Base-by-base conservation (phyloP, 1,139 yeast genomes). In the Yamadazyma songkhlaensis region DNA sequence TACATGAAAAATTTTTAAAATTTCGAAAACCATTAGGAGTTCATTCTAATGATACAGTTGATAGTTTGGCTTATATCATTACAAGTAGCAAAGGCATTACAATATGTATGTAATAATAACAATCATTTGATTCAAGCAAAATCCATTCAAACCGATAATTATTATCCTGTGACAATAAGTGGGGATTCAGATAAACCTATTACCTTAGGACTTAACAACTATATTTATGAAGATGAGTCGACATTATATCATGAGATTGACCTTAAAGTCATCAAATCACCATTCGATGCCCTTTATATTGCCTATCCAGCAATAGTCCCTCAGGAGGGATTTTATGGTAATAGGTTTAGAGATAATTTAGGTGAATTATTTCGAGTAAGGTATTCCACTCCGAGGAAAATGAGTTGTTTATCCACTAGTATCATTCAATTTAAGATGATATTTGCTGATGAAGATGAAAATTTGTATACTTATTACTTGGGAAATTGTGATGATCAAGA, bases 401-500 rank as follows among this genome's bases (percentile, higher is more conserved):
- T 34, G 2, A 44, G 48, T 23, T 47, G 50, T 37, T 24, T 47
- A 24, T 45, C 42, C 8, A 28, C 47, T 1, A 31, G 44, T 24
- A 30, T 44, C 22, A 41, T 47, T 25, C 49, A 46, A 27, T 46
- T 47, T 39, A 44, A 43, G 26, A 37, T 47, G 40, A 25, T 44
- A 2, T 47, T 47, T 23, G 29, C 25, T 20, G 38, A 38, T 20
- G 34, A 34, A 25, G 33, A 27, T 10, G 25, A 36, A 10, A 32
- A 31, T 4, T 34, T 47, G n/a, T 46, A 44, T 30, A 39, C 39
- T 13, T 47, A 44, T 25, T 46, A 40, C 31, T 37, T 47, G 25
- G 51, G 50, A 4, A 47, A 47, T 36, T 47, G 49, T 32, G 40
- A 47, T 32, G 11, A 29, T 6, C 25, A 42, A 7, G 45, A 46